Evolutionary conservation across 768 basidiomycete genomes (phyloP).

Genomic region (Mycena kentingensis): DNA sequence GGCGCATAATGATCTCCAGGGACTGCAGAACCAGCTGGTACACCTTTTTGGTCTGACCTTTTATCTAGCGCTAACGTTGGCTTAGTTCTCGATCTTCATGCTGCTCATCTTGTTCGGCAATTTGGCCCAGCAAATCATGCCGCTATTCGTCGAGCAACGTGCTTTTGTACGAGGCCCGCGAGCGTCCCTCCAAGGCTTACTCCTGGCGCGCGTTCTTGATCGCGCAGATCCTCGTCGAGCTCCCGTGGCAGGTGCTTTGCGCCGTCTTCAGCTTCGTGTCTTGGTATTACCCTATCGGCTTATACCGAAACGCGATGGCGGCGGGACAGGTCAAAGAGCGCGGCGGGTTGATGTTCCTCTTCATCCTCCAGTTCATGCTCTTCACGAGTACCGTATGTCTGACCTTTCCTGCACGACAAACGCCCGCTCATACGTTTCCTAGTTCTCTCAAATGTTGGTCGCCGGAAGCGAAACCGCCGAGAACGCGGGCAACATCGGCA

Average conservation of each 20-base stretch:
- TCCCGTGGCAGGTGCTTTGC: constrained; percentile 30
- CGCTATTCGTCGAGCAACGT: constrained; percentile 37
- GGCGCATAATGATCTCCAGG: constrained; percentile 28
- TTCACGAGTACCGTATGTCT: constrained; percentile 33
- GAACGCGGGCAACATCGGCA: constrained; percentile 42
- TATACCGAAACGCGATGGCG: constrained; percentile 41
- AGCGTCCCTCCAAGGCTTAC: constrained; percentile 37
- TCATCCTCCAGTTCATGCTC: constrained; percentile 38
- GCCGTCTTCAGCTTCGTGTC: constrained; percentile 34
- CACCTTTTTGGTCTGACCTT: background rate
- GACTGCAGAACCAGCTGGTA: constrained; percentile 31
- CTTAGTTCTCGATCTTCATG: constrained; percentile 32
- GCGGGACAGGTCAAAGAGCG: constrained; percentile 37
- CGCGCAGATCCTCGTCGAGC: constrained; percentile 35
- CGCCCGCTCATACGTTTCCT: background rate
- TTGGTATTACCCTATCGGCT: constrained; percentile 41
- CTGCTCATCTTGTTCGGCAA: constrained; percentile 31
- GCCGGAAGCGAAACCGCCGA: constrained; percentile 39
- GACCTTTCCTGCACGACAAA: no score
- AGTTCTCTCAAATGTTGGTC: constrained; percentile 37
- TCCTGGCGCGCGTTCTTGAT: constrained; percentile 35
- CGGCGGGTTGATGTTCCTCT: constrained; percentile 43
- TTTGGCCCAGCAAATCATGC: constrained; percentile 39
- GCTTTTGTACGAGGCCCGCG: constrained; percentile 36
- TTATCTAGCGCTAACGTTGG: background rate